These are phyloP conservation scores for Cercophora samala DNA, from an alignment of 495 filamentous ascomycete genomes.

Conservation along the genomic window DNA sequence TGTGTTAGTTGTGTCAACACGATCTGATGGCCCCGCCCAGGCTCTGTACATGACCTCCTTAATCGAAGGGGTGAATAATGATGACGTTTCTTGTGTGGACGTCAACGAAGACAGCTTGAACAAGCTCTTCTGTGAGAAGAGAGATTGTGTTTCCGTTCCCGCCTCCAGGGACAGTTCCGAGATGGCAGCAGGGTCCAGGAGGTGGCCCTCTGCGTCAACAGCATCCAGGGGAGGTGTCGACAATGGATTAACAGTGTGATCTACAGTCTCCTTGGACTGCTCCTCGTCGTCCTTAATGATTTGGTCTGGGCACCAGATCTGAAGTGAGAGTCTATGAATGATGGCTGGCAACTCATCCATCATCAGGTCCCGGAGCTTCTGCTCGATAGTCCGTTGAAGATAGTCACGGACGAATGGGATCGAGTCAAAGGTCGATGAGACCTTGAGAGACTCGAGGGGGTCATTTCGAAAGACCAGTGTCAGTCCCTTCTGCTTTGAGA, in stretches of 20 bases:
- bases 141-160: conserved; percentile 68
- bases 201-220: conserved; percentile 71
- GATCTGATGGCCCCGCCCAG: conserved; percentile 80
- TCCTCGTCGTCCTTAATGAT: conserved; percentile 54
- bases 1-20: conserved; percentile 56
- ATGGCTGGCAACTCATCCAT: conserved; percentile 98
- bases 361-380: conserved; percentile 84
- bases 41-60: conserved; percentile 83
- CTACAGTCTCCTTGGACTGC: conserved; percentile 42
- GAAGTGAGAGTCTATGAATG: conserved; percentile 86
- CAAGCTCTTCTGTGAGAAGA: conserved; percentile 90
- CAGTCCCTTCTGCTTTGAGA: conserved; percentile 93
- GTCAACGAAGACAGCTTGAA: conserved; percentile 70
- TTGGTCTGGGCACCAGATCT: conserved; percentile 87
- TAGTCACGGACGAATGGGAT: conserved; percentile 98
- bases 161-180: conserved; percentile 72
- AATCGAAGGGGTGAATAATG: conserved; percentile 80
- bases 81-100: conserved; percentile 80
- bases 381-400: conserved; percentile 92
- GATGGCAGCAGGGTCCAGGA: conserved; percentile 68
- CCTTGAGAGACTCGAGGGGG: conserved; percentile 94
- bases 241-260: conserved; percentile 69
- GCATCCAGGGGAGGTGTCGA: conserved; percentile 75
- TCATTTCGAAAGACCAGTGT: conserved; percentile 98
- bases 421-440: conserved; percentile 97